Base-by-base conservation (phyloP, 352 stramenopile species). In the Albugo laibachii region DNA sequence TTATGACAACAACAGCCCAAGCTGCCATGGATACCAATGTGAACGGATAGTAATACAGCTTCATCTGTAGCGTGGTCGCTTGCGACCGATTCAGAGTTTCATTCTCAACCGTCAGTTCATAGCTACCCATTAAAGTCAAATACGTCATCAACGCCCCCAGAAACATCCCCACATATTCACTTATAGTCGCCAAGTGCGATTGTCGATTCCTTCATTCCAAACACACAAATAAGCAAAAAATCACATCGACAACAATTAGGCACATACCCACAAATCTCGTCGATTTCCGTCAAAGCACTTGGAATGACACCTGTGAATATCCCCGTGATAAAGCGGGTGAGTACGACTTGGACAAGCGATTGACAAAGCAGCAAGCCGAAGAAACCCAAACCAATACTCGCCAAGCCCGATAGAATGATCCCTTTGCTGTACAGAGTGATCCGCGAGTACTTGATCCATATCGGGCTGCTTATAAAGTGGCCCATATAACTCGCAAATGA, bases 301-400 rank as follows among this genome's bases (percentile, higher is more conserved):
- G 75, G 72, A 13, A 78, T 52, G 14, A 84, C 75, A 18, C 75
- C 75, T 37, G 71, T 87, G 44, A 80, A 80, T 5, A 87, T 56
- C 1, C 75, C 75, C 2, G 69, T 87, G 8, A 70, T 64, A 39
- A 87, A 84, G 41, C 74, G 74, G 53, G 84, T 72, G 19, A 87
- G 61, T 11, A 65, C 61, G 62, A 87, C 84, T n/a, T 71, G 69
- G 24, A 81, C 36, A 40, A 87, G 50, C 54, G 65, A 84, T 54
- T 84, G 71, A 47, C 74, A 87, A 36, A 87, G 61, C 35, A 87
- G 43, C 39, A 87, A 46, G 45, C 74, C 82, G 51, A 84, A 81
- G 48, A 69, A 83, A 0, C 74, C 71, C 12, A 66, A 58, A 21
- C 71, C 74, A 13, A 73, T 69, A 42, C 84, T 63, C 5, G 75